A percentile compares a stretch with the other conserved stretches of the same genome.
phyloP scores from a whole-genome alignment of 2,329 filamentous ascomycete genomes.

The Exophiala calicioides region DNA sequence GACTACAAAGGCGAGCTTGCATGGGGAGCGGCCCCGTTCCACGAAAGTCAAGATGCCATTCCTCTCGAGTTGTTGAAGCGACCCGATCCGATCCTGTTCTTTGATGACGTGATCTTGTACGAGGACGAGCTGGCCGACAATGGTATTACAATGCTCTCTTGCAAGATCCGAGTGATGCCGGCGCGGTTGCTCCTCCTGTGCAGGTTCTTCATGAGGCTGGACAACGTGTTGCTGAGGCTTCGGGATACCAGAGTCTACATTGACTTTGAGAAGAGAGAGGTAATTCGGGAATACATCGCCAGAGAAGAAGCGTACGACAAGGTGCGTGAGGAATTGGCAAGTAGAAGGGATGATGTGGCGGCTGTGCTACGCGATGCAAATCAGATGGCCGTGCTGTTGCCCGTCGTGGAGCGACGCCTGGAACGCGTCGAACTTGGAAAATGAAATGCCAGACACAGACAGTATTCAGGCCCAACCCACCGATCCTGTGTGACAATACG shows the following conservation, averaged over 20 bases:
- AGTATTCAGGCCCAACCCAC: not conserved
- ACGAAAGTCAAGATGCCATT: constrained; percentile 57
- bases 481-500: not conserved
- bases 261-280: constrained; percentile 76
- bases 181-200: constrained; percentile 79
- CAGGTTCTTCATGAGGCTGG: constrained; percentile 88
- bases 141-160: constrained; percentile 84
- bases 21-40: constrained; percentile 39
- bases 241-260: constrained; percentile 90
- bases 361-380: constrained; percentile 79
- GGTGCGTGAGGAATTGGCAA: constrained; percentile 67
- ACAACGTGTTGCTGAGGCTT: constrained; percentile 83
- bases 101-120: constrained; percentile 93
- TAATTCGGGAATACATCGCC: constrained; percentile 88
- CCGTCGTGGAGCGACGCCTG: constrained; percentile 66
- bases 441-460: too few species aligned
- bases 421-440: constrained; percentile 53
- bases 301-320: constrained; percentile 79
- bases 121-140: constrained; percentile 98
- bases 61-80: constrained; percentile 83
- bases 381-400: constrained; percentile 67
- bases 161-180: constrained; percentile 92
- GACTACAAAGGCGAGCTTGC: constrained; percentile 73
- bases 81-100: constrained; percentile 92
- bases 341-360: constrained; percentile 70